A percentile compares a stretch with the other conserved stretches of the same genome.
phyloP scores from a whole-genome alignment of 2,329 filamentous ascomycete species.

The Xylaria sp. region DNA sequence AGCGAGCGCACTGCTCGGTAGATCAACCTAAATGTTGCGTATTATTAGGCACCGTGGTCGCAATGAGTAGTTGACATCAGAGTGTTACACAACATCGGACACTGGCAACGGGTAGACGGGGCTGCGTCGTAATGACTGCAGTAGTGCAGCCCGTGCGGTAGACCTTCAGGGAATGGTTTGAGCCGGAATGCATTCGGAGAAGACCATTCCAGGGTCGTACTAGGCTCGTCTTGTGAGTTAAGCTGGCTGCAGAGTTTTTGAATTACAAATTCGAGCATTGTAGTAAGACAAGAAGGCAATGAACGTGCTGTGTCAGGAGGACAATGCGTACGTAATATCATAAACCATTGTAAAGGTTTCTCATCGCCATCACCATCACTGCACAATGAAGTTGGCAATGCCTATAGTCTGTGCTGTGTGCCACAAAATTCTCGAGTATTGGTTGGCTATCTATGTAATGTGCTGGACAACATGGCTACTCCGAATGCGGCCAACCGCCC shows the following conservation, averaged over 20 bases:
- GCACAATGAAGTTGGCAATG: constrained; percentile 26
- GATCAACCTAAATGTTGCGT: not conserved
- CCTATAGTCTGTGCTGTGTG: constrained; percentile 31
- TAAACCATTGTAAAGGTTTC: constrained; percentile 19
- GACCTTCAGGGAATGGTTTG: constrained; percentile 38
- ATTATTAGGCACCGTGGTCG: constrained; percentile 34
- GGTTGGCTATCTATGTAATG: constrained; percentile 20
- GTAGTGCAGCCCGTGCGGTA: constrained; percentile 29
- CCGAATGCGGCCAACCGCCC: constrained; percentile 34
- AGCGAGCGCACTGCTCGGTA: constrained; percentile 14
- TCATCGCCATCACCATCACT: constrained; percentile 3
- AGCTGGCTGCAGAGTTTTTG: constrained; percentile 40
- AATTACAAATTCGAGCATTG: constrained; percentile 38
- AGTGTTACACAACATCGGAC: constrained; percentile 43
- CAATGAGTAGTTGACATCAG: constrained; percentile 45
- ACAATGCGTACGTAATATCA: constrained; percentile 12
- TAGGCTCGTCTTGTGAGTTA: constrained; percentile 44
- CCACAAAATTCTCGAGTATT: constrained; percentile 26
- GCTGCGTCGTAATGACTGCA: constrained; percentile 34
- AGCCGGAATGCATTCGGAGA: constrained; percentile 47
- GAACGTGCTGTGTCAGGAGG: constrained; percentile 23
- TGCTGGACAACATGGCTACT: constrained; percentile 19
- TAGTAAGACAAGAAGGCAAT: constrained; percentile 13
- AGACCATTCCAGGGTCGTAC: constrained; percentile 43
- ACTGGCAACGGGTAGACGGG: constrained; percentile 40